Conservation (phyloP, 78 protist species). For the Dictyostelium discoideum region DNA sequence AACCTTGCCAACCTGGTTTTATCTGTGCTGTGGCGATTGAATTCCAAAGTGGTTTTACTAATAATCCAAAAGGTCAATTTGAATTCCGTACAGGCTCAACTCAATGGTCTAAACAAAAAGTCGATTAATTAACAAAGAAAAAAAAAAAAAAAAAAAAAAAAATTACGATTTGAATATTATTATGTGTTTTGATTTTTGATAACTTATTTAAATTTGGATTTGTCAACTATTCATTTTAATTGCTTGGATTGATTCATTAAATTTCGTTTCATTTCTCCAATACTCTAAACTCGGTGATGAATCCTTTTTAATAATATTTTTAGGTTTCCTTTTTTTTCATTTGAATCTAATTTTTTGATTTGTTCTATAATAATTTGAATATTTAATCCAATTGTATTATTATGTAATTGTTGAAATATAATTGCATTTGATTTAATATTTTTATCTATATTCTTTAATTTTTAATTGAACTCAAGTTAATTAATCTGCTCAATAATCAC, state of each 20-base stretch:
- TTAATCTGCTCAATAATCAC: constrained; percentile 19
- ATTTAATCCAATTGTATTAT: neutral
- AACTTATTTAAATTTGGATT: no score
- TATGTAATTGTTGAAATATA: neutral
- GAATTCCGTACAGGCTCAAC: no score
- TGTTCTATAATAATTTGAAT: neutral
- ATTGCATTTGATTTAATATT: neutral
- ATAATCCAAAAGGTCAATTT: no score
- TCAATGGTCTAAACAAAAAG: no score
- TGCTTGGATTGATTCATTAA: neutral
- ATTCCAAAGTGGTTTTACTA: no score
- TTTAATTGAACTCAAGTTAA: neutral
- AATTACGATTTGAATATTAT: no score
- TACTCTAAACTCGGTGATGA: neutral
- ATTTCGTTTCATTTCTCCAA: constrained; percentile 10
- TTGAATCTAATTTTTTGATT: neutral
- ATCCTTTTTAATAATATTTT: neutral
- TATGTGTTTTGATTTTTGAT: no score
- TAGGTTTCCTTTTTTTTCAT: neutral
- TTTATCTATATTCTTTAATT: constrained; percentile 5
- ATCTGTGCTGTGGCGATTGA: no score
- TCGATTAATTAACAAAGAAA: no score
- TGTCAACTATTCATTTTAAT: neutral
- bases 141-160: no score
- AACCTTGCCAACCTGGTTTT: no score